phyloP scores from a whole-genome alignment of 768 basidiomycete species.

The Calocybe indica region DNA sequence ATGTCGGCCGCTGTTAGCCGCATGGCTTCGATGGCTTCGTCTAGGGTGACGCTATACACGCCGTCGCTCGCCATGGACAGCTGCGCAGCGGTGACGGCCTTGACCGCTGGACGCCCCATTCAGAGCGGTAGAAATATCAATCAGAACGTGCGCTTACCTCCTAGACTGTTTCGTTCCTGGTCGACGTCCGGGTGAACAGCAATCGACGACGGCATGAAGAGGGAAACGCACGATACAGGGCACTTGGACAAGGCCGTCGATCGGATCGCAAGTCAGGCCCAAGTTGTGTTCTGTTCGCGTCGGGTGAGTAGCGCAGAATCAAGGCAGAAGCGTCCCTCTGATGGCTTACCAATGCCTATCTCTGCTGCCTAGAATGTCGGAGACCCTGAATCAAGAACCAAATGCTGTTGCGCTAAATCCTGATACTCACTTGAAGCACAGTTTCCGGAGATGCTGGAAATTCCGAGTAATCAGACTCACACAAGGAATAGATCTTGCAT shows the following conservation, averaged over 20 bases:
- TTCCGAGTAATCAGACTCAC: neutral
- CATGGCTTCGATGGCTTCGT: constrained; percentile 97
- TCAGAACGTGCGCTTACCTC: constrained; percentile 41
- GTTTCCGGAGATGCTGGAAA: constrained; percentile 70
- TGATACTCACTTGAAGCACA: constrained; percentile 55
- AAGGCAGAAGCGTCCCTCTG: neutral
- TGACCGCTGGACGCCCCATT: constrained; percentile 55
- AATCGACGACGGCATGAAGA: constrained; percentile 1
- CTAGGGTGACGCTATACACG: constrained; percentile 79
- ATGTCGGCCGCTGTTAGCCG: constrained; percentile 88
- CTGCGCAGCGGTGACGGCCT: constrained; percentile 91
- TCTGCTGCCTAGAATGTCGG: constrained; percentile 58
- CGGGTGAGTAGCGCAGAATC: neutral
- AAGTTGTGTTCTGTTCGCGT: constrained; percentile 67
- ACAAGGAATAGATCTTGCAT: constrained; percentile 2
- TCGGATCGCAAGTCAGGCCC: constrained; percentile 91
- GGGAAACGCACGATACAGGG: constrained; percentile 78
- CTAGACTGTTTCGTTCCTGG: constrained; percentile 81
- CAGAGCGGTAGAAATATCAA: neutral
- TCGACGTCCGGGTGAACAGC: neutral
- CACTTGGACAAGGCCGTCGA: constrained; percentile 89
- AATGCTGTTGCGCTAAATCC: neutral
- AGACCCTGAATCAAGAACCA: constrained; percentile 8
- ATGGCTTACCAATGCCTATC: constrained; percentile 72
- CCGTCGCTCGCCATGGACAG: constrained; percentile 91